Evolutionary conservation across 2,329 filamentous ascomycete genomes (phyloP).

Genomic region (Penicillium sp.): DNA sequence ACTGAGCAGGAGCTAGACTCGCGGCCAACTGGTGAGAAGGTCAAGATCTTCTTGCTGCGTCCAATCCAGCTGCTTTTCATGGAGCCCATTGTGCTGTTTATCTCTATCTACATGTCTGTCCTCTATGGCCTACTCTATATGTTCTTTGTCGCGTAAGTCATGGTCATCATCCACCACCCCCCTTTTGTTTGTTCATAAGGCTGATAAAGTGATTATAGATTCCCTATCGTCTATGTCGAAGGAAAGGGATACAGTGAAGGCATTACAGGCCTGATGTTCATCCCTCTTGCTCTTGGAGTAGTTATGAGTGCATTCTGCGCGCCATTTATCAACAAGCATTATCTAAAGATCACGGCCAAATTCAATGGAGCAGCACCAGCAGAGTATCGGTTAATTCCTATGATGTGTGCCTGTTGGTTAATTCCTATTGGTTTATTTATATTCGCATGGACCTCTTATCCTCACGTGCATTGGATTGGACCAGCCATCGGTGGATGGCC

Average conservation of each 20-base stretch:
- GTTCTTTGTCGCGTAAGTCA: constrained; percentile 51
- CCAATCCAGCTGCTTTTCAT: constrained; percentile 82
- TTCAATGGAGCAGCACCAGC: constrained; percentile 71
- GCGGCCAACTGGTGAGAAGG: constrained; percentile 63
- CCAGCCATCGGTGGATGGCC: constrained; percentile 67
- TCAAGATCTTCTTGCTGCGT: constrained; percentile 71
- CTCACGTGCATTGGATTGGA: constrained; percentile 63
- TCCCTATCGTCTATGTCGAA: constrained; percentile 65
- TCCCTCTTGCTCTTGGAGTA: constrained; percentile 74
- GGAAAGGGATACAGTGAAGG: constrained; percentile 74
- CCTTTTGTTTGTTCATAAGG: background rate
- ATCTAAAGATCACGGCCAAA: constrained; percentile 60
- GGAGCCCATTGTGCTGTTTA: constrained; percentile 80
- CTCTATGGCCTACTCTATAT: constrained; percentile 53
- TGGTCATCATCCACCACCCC: constrained; percentile 33
- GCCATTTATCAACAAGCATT: constrained; percentile 76
- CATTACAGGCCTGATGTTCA: constrained; percentile 80
- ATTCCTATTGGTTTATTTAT: constrained; percentile 65
- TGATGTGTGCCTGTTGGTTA: constrained; percentile 74
- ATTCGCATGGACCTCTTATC: constrained; percentile 67
- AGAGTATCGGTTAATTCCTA: constrained; percentile 74
- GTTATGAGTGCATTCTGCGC: constrained; percentile 62
- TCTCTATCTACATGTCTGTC: constrained; percentile 81
- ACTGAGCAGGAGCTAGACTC: constrained; percentile 78
- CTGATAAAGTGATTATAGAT: constrained; percentile 22